Evolutionary conservation across 1,139 yeast species (phyloP).

Genomic region (Blastobotrys ciferrii): DNA sequence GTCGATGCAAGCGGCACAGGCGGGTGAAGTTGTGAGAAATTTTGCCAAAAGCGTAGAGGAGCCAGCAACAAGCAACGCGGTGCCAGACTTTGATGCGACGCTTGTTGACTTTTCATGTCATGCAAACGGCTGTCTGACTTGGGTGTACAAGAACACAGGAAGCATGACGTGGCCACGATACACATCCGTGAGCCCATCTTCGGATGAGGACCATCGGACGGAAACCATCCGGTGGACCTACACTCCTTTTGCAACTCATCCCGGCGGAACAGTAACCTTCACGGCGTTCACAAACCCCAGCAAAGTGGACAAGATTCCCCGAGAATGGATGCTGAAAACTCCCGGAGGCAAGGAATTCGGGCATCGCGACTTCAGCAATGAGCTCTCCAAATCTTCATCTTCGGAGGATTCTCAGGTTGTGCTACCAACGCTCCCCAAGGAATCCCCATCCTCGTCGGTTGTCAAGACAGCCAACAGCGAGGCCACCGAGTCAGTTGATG

Average conservation of each 20-base stretch:
- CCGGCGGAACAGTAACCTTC: slow-evolving; percentile 14
- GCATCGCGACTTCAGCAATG: slow-evolving; percentile 8
- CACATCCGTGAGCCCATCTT: slow-evolving; percentile 16
- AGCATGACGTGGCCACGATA: slow-evolving; percentile 22
- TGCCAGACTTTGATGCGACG: slow-evolving; percentile 10
- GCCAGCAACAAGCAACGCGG: not conserved
- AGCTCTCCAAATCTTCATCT: slow-evolving; percentile 8
- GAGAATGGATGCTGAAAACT: slow-evolving; percentile 17
- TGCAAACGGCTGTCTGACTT: slow-evolving; percentile 17
- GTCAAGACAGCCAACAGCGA: not conserved
- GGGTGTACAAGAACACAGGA: slow-evolving; percentile 21
- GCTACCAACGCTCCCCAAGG: slow-evolving; percentile 27
- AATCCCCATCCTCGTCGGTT: slow-evolving; percentile 19
- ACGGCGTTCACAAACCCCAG: slow-evolving; percentile 17
- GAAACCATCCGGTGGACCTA: slow-evolving; percentile 10
- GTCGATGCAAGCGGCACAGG: too few species aligned
- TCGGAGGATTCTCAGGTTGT: slow-evolving; percentile 23
- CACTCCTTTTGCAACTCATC: slow-evolving; percentile 14
- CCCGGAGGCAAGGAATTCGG: slow-evolving; percentile 16
- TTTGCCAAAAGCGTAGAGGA: not conserved
- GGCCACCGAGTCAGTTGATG: slow-evolving; percentile 5
- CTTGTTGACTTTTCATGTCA: slow-evolving; percentile 12
- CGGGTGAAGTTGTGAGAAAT: not conserved
- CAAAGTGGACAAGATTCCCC: slow-evolving; percentile 13
- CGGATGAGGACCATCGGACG: slow-evolving; percentile 8